phyloP scores from a whole-genome alignment of 805 yeast species.

The Pichia paraexigua region DNA sequence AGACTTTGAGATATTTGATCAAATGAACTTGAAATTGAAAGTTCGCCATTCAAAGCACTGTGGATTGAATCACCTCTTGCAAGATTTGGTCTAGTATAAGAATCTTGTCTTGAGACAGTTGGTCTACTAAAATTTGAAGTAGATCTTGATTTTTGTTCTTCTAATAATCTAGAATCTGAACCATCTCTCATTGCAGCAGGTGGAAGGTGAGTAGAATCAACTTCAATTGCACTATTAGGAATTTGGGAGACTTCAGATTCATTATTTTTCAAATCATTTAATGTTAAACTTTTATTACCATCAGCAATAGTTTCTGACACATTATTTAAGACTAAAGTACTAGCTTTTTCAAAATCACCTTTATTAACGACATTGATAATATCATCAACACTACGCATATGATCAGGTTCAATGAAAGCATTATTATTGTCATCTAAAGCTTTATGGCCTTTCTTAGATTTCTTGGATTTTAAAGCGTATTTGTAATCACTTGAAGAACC shows the following conservation, averaged over 20 bases:
- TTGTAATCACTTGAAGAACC: constrained; percentile 14
- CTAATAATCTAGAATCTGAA: constrained; percentile 25
- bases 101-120: neutral
- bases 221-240: constrained; percentile 31
- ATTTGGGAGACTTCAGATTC: constrained; percentile 16
- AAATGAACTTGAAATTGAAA: constrained; percentile 4
- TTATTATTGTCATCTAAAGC: neutral
- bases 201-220: constrained; percentile 32
- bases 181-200: constrained; percentile 43
- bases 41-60: constrained; percentile 39
- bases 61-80: constrained; percentile 77
- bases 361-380: constrained; percentile 27
- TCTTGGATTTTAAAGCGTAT: constrained; percentile 5
- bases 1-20: constrained; percentile 24
- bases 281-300: constrained; percentile 5
- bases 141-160: constrained; percentile 20
- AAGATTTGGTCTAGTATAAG: constrained; percentile 43
- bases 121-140: constrained; percentile 5
- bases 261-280: constrained; percentile 8
- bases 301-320: constrained; percentile 9
- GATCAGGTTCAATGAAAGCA: constrained; percentile 19
- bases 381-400: constrained; percentile 24
- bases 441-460: constrained; percentile 1
- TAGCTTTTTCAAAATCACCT: constrained; percentile 19
- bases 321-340: constrained; percentile 9